Conservation (phyloP, 345 rosid species). For the Eucalyptus curtisii region DNA sequence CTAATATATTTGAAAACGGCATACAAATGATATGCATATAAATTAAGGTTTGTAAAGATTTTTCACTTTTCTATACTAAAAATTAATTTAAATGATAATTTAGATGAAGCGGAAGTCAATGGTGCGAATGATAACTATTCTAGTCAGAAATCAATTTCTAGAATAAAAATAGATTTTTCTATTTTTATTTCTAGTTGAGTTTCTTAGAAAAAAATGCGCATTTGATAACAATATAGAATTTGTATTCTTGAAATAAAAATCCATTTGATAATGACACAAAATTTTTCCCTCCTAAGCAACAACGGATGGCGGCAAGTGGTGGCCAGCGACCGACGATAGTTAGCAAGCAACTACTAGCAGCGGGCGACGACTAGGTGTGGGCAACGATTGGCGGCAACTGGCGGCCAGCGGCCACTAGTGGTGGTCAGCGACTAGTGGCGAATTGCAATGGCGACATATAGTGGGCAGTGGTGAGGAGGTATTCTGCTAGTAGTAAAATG, state of each 20-base stretch:
- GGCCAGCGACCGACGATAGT: accelerated
- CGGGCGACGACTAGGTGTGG: accelerated
- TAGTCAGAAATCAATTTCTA: accelerated
- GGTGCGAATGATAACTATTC: accelerated
- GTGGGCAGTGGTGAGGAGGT: too few relatives aligned
- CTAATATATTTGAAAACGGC: too few relatives aligned
- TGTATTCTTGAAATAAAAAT: accelerated
- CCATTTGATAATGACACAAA: too few relatives aligned
- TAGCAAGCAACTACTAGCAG: accelerated
- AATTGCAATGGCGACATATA: accelerated
- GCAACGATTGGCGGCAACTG: accelerated
- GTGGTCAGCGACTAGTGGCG: accelerated
- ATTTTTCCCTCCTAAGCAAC: accelerated
- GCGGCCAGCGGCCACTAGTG: accelerated
- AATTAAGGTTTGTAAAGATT: too few relatives aligned
- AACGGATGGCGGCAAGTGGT: accelerated
- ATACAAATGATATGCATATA: not conserved
- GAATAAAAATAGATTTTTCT: too few relatives aligned
- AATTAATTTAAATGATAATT: not conserved
- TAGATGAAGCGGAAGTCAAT: accelerated
- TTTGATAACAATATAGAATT: accelerated
- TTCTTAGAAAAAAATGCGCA: accelerated
- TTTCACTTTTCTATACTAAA: too few relatives aligned
- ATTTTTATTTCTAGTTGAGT: too few relatives aligned
- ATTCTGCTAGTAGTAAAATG: too few relatives aligned